phyloP scores from a whole-genome alignment of 768 basidiomycete species.

The Hericium alpestre region DNA sequence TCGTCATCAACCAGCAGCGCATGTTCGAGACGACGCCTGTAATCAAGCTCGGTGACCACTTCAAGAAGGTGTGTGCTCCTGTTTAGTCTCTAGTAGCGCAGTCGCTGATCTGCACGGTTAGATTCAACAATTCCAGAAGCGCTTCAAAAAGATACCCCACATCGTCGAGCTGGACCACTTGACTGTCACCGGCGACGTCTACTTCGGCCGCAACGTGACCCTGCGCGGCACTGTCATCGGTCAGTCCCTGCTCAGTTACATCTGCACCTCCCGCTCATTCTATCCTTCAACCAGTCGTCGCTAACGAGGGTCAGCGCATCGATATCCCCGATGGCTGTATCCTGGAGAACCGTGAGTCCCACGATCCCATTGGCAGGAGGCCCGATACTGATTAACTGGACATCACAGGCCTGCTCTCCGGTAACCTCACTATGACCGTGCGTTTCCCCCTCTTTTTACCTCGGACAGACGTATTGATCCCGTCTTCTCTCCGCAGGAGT shows the following conservation, averaged over 20 bases:
- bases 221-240: slow-evolving; percentile 85
- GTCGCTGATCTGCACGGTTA: slow-evolving; percentile 15
- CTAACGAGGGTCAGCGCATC: slow-evolving; percentile 67
- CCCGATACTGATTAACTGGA: slow-evolving; percentile 4
- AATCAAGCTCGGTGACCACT: slow-evolving; percentile 92
- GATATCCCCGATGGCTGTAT: slow-evolving; percentile 68
- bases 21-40: slow-evolving; percentile 89
- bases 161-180: slow-evolving; percentile 89
- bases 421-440: slow-evolving; percentile 75
- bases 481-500: background rate
- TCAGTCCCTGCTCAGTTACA: slow-evolving; percentile 16
- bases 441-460: slow-evolving; percentile 2
- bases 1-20: slow-evolving; percentile 72
- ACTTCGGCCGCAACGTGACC: slow-evolving; percentile 80
- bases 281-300: slow-evolving; percentile 34
- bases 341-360: slow-evolving; percentile 49
- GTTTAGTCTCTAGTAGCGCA: background rate
- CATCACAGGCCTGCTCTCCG: slow-evolving; percentile 56
- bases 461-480: background rate
- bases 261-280: background rate
- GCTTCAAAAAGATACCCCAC: slow-evolving; percentile 89
- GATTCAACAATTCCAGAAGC: slow-evolving; percentile 85
- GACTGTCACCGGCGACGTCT: slow-evolving; percentile 86
- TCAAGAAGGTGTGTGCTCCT: slow-evolving; percentile 70
- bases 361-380: background rate